Evolutionary conservation across 73 alveolate species (phyloP).

Genomic region (Stentor roeselii): DNA sequence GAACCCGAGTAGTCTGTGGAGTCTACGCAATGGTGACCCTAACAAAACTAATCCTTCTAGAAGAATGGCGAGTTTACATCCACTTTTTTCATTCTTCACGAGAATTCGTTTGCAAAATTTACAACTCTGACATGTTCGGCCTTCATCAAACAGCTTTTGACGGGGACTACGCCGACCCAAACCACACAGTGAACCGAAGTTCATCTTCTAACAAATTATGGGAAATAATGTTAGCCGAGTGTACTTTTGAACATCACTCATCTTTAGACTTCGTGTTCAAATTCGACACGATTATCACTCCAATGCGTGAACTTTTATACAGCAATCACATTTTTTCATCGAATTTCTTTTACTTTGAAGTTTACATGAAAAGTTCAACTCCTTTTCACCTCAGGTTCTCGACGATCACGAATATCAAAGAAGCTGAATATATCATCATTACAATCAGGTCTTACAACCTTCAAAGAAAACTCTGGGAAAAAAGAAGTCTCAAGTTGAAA

Average conservation of each 20-base stretch:
- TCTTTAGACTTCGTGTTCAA: background rate
- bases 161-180: background rate
- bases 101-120: constrained; percentile 3
- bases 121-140: constrained; percentile 15
- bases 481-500: background rate
- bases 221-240: constrained; percentile 15
- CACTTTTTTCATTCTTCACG: background rate
- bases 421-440: constrained; percentile 9
- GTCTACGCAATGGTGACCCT: background rate
- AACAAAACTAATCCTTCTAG: background rate
- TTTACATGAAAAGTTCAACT: background rate
- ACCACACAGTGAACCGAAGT: background rate
- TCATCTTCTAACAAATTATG: background rate
- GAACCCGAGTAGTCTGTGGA: background rate
- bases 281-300: background rate
- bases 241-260: constrained; percentile 5
- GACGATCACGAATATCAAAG: background rate
- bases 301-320: constrained; percentile 11
- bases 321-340: background rate
- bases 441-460: background rate
- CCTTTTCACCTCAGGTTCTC: background rate
- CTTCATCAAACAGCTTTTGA: background rate
- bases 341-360: background rate
- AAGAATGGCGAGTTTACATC: constrained; percentile 22
- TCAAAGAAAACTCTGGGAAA: background rate